These are phyloP conservation scores for Chalaropsis ovoidea DNA, from an alignment of 2,329 filamentous ascomycete species.

Conservation along the genomic window DNA sequence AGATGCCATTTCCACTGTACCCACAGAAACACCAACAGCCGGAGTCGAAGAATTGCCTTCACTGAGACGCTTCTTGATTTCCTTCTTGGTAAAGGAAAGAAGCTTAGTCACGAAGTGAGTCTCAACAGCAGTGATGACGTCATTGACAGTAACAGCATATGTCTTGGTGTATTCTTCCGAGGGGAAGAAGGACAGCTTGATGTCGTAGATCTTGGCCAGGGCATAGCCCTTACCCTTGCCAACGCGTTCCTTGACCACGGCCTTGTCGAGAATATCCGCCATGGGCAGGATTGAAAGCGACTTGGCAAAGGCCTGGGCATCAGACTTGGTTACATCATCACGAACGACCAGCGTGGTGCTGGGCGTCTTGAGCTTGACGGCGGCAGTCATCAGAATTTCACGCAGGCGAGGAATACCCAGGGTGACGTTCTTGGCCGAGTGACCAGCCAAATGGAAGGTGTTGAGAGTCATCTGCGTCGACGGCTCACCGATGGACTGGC, in stretches of 20 bases:
- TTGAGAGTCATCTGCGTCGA: conserved; percentile 99
- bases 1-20: conserved; percentile 44
- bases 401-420: conserved; percentile 92
- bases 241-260: conserved; percentile 68
- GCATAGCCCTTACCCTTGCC: conserved; percentile 57
- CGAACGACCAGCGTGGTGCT: conserved; percentile 77
- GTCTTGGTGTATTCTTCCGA: conserved; percentile 71
- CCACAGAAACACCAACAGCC: conserved; percentile 52
- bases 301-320: conserved; percentile 77
- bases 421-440: conserved; percentile 97
- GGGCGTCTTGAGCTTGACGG: conserved; percentile 77
- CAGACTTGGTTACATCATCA: conserved; percentile 55
- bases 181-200: conserved; percentile 75
- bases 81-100: conserved; percentile 58
- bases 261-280: conserved; percentile 71
- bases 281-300: conserved; percentile 79
- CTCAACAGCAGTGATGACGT: conserved; percentile 74
- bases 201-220: conserved; percentile 74
- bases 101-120: conserved; percentile 65
- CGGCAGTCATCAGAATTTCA: conserved; percentile 98
- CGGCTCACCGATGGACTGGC: conserved; percentile 92
- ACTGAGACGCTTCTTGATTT: conserved; percentile 70
- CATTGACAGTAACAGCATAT: conserved; percentile 69
- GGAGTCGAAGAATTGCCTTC: conserved; percentile 61
- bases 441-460: conserved; percentile 98